These are phyloP conservation scores for Striga asiatica DNA, from an alignment of 257 asterid species.

Conservation along the genomic window DNA sequence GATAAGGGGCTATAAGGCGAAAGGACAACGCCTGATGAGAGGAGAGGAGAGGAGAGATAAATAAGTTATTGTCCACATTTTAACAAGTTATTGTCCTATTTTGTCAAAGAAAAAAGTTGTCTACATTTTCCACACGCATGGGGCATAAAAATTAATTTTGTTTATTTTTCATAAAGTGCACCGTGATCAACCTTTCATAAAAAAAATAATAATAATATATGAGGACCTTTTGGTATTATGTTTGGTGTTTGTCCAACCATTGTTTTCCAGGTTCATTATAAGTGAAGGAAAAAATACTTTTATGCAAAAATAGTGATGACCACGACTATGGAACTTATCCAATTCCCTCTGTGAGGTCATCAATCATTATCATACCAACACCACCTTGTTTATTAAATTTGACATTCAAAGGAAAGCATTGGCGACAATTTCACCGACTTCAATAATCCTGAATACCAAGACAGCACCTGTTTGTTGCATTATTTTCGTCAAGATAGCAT, in stretches of 20 bases:
- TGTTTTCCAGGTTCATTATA: constrained; percentile 25
- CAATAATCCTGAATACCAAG: neutral
- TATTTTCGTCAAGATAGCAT: neutral
- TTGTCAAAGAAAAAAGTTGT: too few species aligned
- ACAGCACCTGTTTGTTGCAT: neutral
- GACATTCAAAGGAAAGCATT: neutral
- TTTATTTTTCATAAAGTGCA: too few species aligned
- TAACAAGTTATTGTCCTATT: too few species aligned
- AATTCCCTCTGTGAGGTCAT: constrained; percentile 24
- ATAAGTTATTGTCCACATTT: too few species aligned
- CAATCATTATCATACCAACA: too few species aligned
- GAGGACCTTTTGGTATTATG: neutral
- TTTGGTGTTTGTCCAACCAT: neutral
- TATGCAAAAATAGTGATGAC: constrained; percentile 32
- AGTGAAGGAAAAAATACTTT: constrained; percentile 53
- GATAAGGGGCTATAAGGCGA: constrained; percentile 79
- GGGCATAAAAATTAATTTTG: too few species aligned
- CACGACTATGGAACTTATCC: constrained; percentile 21
- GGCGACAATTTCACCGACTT: neutral
- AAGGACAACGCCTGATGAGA: constrained; percentile 51
- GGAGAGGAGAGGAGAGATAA: constrained; percentile 71
- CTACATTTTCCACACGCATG: too few species aligned
- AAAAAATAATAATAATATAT: too few species aligned
- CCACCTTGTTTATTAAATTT: neutral
- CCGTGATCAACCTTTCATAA: too few species aligned